These are phyloP conservation scores for Solanum dulcamara DNA, from an alignment of 257 asterid species.

Conservation along the genomic window DNA sequence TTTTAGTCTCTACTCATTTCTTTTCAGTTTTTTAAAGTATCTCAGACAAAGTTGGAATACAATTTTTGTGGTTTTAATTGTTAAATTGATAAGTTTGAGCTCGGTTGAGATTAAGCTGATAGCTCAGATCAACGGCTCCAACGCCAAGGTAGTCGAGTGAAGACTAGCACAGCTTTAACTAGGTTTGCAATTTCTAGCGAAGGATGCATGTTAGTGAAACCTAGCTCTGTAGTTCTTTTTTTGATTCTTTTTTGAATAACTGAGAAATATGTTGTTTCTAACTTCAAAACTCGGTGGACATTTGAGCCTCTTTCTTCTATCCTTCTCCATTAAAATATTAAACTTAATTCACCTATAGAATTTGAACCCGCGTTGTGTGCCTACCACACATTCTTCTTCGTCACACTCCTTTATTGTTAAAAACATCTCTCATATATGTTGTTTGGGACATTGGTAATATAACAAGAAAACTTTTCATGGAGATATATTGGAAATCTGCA, in stretches of 20 bases:
- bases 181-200: background rate
- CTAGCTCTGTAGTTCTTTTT: background rate
- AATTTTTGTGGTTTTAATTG: background rate
- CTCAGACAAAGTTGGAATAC: background rate
- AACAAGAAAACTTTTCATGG: background rate
- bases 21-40: too few relatives aligned
- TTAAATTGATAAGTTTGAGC: background rate
- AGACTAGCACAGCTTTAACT: background rate
- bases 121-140: background rate
- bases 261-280: too few relatives aligned
- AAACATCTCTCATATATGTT: background rate
- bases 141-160: background rate
- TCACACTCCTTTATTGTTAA: background rate
- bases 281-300: background rate
- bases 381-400: background rate
- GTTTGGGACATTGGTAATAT: background rate
- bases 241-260: too few relatives aligned
- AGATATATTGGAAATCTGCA: background rate
- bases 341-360: background rate
- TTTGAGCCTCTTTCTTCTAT: background rate
- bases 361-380: too few relatives aligned
- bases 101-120: background rate
- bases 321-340: background rate
- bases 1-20: too few relatives aligned
- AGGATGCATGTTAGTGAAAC: background rate